Percentiles rank a stretch among this genome's conserved stretches.
Evolutionary conservation across 441 rosid species (phyloP).

Genomic region (Codiaeum variegatum): DNA sequence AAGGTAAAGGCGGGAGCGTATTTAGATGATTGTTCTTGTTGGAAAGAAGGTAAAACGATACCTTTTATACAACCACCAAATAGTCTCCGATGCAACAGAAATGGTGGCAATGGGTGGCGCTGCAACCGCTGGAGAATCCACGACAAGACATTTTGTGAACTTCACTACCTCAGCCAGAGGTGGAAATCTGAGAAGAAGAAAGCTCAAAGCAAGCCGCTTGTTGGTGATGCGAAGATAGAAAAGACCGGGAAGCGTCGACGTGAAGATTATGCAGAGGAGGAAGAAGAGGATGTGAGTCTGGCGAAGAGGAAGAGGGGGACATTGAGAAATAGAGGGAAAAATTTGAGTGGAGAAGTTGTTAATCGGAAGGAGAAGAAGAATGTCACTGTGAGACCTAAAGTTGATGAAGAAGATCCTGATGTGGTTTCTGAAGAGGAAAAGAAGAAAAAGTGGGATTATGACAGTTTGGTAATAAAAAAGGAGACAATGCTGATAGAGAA

Average conservation of each 20-base stretch:
- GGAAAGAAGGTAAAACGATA: not conserved
- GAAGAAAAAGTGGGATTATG: not conserved
- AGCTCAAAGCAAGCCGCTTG: not conserved
- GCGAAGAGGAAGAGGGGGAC: not conserved
- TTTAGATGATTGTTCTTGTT: conserved; percentile 1
- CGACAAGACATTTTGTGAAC: not conserved
- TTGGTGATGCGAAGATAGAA: not conserved
- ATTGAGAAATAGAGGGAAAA: not conserved
- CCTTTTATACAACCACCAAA: not conserved
- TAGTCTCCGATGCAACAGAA: not conserved
- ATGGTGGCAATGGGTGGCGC: not conserved
- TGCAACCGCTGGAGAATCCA: conserved; percentile 9
- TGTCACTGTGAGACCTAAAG: not conserved
- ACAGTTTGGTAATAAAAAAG: not conserved
- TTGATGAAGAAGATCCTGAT: not conserved
- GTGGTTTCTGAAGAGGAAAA: not conserved
- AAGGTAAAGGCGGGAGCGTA: not conserved
- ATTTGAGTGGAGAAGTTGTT: not conserved
- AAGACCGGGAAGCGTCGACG: not conserved
- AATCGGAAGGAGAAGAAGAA: not conserved
- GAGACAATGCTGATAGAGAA: not conserved
- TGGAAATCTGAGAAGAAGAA: not conserved
- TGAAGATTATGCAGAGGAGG: not conserved
- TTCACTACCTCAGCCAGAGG: not conserved
- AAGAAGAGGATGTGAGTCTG: not conserved